A percentile compares a stretch with the other conserved stretches of the same genome.
phyloP scores from a whole-genome alignment of 2,329 filamentous ascomycete genomes.

The Rhynchosporium secalis region DNA sequence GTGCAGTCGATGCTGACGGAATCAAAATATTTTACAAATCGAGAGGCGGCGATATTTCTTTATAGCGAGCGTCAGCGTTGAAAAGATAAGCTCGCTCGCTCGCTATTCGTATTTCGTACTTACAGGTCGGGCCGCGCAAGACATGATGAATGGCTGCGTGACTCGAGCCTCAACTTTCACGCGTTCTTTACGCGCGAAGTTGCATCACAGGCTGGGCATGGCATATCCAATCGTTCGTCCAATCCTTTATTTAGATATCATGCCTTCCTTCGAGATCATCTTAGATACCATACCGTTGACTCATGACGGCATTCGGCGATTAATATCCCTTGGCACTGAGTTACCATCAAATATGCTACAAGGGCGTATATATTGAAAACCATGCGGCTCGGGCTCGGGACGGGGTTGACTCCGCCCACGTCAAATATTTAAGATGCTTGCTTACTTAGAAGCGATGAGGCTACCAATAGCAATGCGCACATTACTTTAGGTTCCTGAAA shows the following conservation, averaged over 20 bases:
- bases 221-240: neutral
- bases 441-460: neutral
- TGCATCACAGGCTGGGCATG: neutral
- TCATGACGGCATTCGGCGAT: no score
- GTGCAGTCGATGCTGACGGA: neutral
- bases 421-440: neutral
- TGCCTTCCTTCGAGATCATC: no score
- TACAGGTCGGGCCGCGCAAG: neutral
- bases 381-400: neutral
- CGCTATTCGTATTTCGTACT: conserved; percentile 6
- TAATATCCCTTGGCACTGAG: no score
- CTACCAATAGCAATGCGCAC: neutral
- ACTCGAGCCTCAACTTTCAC: neutral
- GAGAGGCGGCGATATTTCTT: neutral
- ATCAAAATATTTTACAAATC: neutral
- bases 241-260: no score
- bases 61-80: neutral
- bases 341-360: no score
- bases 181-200: neutral
- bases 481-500: conserved; percentile 24
- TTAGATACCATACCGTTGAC: no score
- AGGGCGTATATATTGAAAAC: no score
- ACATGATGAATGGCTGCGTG: neutral
- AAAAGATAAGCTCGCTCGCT: neutral
- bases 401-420: neutral